Evolutionary conservation across 2,329 filamentous ascomycete genomes (phyloP), one percentile per base, ranked within the genome.

Genomic region (Diaporthe nobilis): DNA sequence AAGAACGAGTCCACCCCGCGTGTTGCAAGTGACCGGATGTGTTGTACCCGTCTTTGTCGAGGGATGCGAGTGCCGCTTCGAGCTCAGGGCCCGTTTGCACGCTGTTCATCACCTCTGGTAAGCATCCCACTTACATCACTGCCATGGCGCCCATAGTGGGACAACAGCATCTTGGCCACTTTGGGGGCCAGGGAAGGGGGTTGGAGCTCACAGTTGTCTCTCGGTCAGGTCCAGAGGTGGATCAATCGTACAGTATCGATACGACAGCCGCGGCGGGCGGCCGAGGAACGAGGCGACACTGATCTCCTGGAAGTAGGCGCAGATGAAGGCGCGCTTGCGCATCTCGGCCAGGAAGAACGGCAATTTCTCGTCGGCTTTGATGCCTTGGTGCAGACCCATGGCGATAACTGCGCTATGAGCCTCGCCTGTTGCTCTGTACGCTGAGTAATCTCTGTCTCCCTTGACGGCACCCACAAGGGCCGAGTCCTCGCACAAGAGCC

Each of bases 341-440:
- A 79, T 58, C 70, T 84, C 81, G 13, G 80, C 77, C 2, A 84
- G 77, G 65, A 84, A 84, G 74, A 83, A 81, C 0, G 83, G 83
- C 20, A 83, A 74, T 7, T 74, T 78, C 22, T 80, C 79, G 58
- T 78, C 80, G 71, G 79, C 75, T 72, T 80, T 81, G 42, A 81
- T 78, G 9, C 81, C 80, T 44, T 82, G 79, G 61, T 84, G 83
- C 0, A 83, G 79, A 2, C 82, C 82, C 81, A 84, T 81, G 9
- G 81, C 78, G 17, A 84, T 78, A 7, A 81, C 79, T 0, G 82
- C 78, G 31, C 80, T 79, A 68, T 81, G 75, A 1, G 80, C 71
- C 55, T 84, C 83, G 6, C 82, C 82, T 7, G 77, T 77, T 63
- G 81, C 82, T 10, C 80, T 79, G 58, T 84, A 84, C 15, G 79